Evolutionary conservation across 805 yeast genomes (phyloP), one percentile per base, ranked within the genome.

Genomic region (Vanderwaltozyma verrucispora): DNA sequence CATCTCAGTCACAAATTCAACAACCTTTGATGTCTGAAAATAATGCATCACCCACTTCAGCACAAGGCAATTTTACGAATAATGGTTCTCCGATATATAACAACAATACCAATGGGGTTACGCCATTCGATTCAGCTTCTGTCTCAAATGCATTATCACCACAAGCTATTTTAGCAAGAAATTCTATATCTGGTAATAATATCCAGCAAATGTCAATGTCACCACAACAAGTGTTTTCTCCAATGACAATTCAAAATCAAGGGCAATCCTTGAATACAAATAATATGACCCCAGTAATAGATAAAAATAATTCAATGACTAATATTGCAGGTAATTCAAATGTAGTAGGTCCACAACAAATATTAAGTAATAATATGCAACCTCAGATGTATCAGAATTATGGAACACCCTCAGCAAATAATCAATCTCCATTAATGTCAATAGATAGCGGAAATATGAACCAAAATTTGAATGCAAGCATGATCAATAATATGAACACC

Each of bases 161-260:
- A 12, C 63, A 59, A 28, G 61, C 53, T 3, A 58, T 58, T 10
- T 39, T 58, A 39, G 54, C 56, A 32, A 50, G 51, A 35, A 54
- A 56, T 33, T 47, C 54, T 13, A 39, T 43, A 17, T 37, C 38
- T 7, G 27, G 26, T 11, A 11, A 32, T 2, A 30, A 33, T 29
- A 48, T 39, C 39, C 50, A 33, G 47, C 59, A 31, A 46, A 43
- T 33, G 42, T 46, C 55, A 3, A 42, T 47, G 37, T 46, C 50
- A 5, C 53, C 53, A 18, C 53, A 51, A 28, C 54, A 51, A 32
- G 46, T 50, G 43, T 47, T 49, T 30, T 39, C 51, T 8, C 50
- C 53, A 30, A 40, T 40, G 38, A 21, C 33, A 3, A 38, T 34
- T 23, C 28, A 35, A 10, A 42, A 35, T n/a, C 16, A 21, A 12